Conservation (phyloP, 2,329 filamentous ascomycete species). For the Chaetomiaceae sp. region DNA sequence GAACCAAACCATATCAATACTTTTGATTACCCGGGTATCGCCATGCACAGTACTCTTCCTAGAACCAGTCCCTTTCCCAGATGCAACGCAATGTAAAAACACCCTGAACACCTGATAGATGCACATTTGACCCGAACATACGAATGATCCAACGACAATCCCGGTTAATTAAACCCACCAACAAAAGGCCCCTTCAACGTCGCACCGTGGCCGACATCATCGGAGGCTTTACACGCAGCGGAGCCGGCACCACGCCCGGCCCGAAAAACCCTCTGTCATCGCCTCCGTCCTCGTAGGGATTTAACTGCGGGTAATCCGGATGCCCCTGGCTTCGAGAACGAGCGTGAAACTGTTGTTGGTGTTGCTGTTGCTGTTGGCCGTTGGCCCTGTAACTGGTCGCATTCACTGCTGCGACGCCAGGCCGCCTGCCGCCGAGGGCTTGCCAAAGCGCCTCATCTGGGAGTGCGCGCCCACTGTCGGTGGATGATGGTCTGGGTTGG, state of each 20-base stretch:
- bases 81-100: too few species aligned
- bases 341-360: background rate
- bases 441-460: constrained; percentile 12
- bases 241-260: background rate
- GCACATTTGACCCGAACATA: too few species aligned
- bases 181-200: constrained; percentile 18
- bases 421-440: constrained; percentile 10
- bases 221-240: background rate
- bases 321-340: constrained; percentile 5
- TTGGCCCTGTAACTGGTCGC: background rate
- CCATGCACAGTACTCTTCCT: background rate
- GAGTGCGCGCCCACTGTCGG: background rate
- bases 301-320: constrained; percentile 30
- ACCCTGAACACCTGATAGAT: too few species aligned
- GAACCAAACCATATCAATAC: background rate
- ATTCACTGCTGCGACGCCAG: background rate
- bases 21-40: constrained; percentile 4
- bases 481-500: too few species aligned
- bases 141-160: too few species aligned
- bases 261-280: background rate
- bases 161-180: constrained; percentile 13
- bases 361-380: background rate
- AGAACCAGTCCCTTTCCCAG: too few species aligned
- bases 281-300: constrained; percentile 24
- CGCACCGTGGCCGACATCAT: background rate